These are phyloP conservation scores for Capsella rubella DNA, from an alignment of 441 rosid genomes.

Conservation along the genomic window DNA sequence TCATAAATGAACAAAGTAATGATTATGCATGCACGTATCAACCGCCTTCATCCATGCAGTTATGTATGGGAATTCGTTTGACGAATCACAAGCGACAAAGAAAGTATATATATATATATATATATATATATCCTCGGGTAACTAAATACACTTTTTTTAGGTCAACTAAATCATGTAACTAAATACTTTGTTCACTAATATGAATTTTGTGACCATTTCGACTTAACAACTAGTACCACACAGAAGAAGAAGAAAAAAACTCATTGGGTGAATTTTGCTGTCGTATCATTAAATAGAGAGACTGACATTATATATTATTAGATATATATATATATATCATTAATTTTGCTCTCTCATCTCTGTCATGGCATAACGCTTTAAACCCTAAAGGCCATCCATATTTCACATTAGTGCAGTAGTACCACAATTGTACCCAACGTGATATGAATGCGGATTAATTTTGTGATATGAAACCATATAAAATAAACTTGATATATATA, in stretches of 20 bases:
- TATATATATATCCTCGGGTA: no score
- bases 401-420: slow-evolving; percentile 20
- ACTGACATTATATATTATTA: background rate
- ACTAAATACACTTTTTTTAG: background rate
- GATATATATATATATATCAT: background rate
- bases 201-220: background rate
- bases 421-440: slow-evolving; percentile 28
- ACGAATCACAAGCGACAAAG: background rate
- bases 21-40: background rate
- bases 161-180: no score
- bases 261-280: background rate
- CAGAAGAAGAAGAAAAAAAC: no score
- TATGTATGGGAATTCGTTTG: background rate
- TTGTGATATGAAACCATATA: slow-evolving; percentile 7
- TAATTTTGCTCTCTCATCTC: slow-evolving; percentile 1
- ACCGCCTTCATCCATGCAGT: background rate
- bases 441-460: slow-evolving; percentile 29
- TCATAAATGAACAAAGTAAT: background rate
- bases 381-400: background rate
- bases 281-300: slow-evolving; percentile 20
- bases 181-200: background rate
- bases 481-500: background rate
- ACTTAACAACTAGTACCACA: no score
- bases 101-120: no score
- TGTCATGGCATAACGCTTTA: slow-evolving; percentile 20